These are phyloP conservation scores for Bipolaris zeicola DNA, from an alignment of 2,329 filamentous ascomycete genomes.

Conservation along the genomic window DNA sequence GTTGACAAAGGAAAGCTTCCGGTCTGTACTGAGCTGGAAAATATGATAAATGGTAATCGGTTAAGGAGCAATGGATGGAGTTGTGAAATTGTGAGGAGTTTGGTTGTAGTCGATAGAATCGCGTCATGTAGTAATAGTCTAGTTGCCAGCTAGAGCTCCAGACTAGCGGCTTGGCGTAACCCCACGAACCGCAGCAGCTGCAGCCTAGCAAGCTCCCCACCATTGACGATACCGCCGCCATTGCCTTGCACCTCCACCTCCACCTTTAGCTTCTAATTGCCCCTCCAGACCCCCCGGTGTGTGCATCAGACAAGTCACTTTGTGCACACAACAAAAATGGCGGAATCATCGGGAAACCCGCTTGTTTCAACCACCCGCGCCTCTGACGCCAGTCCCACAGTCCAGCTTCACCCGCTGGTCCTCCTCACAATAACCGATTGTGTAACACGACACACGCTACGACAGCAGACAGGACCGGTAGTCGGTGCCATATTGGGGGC, in stretches of 20 bases:
- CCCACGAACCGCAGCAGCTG: slow-evolving; percentile 18
- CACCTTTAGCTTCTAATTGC: background rate
- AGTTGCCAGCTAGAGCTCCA: slow-evolving; percentile 2
- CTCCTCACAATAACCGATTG: slow-evolving; percentile 97
- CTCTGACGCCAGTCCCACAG: slow-evolving; percentile 75
- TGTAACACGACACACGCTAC: slow-evolving; percentile 86
- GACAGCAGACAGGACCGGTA: slow-evolving; percentile 75
- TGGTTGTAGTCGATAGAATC: background rate
- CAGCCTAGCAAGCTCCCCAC: slow-evolving; percentile 21
- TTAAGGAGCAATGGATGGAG: background rate
- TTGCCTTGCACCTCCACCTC: slow-evolving; percentile 8
- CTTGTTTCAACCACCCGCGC: slow-evolving; percentile 52
- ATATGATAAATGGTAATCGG: background rate
- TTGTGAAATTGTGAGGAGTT: background rate
- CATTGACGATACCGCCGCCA: slow-evolving; percentile 8
- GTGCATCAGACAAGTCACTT: background rate
- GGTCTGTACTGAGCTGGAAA: background rate
- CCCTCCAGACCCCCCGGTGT: background rate
- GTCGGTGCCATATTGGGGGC: slow-evolving; percentile 89
- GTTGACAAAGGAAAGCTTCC: background rate
- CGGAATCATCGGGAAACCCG: slow-evolving; percentile 45
- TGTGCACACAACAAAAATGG: slow-evolving; percentile 38
- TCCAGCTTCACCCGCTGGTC: slow-evolving; percentile 89
- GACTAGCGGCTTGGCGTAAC: slow-evolving; percentile 13
- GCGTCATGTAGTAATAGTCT: slow-evolving; percentile 9